Evolutionary conservation across 495 filamentous ascomycete genomes (phyloP), one percentile per base, ranked within the genome.

Genomic region (Neurospora hispaniola): DNA sequence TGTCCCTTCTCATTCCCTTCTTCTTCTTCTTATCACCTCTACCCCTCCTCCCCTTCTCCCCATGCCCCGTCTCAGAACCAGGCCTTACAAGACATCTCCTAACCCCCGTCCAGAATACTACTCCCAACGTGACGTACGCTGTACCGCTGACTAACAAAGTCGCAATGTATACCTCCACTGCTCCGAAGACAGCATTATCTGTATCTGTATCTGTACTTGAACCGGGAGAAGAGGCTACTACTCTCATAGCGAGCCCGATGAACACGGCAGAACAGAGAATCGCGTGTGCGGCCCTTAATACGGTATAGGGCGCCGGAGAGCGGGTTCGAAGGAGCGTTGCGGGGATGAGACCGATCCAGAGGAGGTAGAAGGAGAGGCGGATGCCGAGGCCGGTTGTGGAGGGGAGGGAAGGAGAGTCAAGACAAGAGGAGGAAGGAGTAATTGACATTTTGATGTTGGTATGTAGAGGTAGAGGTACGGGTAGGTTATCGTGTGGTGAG

Each of bases 311-410:
- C 2, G 54, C 54, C 3, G 54, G 54, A 16, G 54, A 62, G 73
- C 69, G 2, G 54, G 69, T 12, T n/a, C 59, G 27, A 18, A 42
- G 12, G 5, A 31, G 23, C 46, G 78, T 14, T 66, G 42, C 46
- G 23, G 76, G 43, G 3, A 79, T 69, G 9, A 71, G 71, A 2
- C 70, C 74, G 69, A 79, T 75, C 79, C 79, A 82, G 10, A 80
- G 75, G 48, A 82, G 76, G 62, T 83, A 83, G 71, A 83, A 81
- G 14, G 78, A 75, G 23, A 77, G 71, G 42, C 81, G 80, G 71
- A 83, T 81, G 31, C 81, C 81, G 27, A 82, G 69, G 46, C 81
- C 81, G 75, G 54, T 62, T 62, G 27, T 62, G 76, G 54, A 62
- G 27, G 54, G 27, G 1, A 62, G 54, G 2, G 23, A 62, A 5